Percentiles rank a stretch among this genome's conserved stretches.
These are phyloP conservation scores for Typha latifolia DNA, from an alignment of 176 grass and related monocot genomes.

Conservation along the genomic window DNA sequence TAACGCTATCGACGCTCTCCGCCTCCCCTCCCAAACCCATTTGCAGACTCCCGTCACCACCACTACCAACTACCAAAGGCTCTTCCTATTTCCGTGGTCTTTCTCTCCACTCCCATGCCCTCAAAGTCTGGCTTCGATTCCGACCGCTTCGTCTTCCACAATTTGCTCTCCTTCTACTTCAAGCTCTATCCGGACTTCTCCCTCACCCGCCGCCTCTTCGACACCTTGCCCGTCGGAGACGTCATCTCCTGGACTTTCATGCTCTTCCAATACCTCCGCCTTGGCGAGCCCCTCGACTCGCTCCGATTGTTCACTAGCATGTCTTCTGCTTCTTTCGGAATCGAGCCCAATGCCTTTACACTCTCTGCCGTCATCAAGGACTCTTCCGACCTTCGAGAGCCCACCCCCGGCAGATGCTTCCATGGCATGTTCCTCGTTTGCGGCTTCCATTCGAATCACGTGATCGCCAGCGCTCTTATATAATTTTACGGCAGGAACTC, in stretches of 20 bases:
- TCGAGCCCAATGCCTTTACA: slow-evolving; percentile 56
- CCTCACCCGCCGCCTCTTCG: slow-evolving; percentile 49
- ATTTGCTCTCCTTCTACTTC: slow-evolving; percentile 51
- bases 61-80: no score
- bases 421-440: slow-evolving; percentile 47
- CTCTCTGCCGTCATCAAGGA: slow-evolving; percentile 71
- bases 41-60: no score
- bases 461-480: slow-evolving; percentile 55
- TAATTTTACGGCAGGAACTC: slow-evolving; percentile 53
- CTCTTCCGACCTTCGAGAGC: slow-evolving; percentile 44
- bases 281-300: slow-evolving; percentile 31
- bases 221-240: slow-evolving; percentile 52
- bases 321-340: slow-evolving; percentile 17
- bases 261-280: slow-evolving; percentile 42
- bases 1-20: no score
- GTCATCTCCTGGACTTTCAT: slow-evolving; percentile 80
- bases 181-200: slow-evolving; percentile 33
- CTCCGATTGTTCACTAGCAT: slow-evolving; percentile 47
- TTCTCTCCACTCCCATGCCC: slow-evolving; percentile 5
- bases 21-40: no score
- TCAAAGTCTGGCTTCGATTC: slow-evolving; percentile 18
- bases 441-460: slow-evolving; percentile 30
- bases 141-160: slow-evolving; percentile 17
- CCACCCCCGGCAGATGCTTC: slow-evolving; percentile 44
- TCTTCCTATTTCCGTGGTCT: slow-evolving; percentile 14